Conservation (phyloP, 345 rosid species). For the Carallia pectinifolia region DNA sequence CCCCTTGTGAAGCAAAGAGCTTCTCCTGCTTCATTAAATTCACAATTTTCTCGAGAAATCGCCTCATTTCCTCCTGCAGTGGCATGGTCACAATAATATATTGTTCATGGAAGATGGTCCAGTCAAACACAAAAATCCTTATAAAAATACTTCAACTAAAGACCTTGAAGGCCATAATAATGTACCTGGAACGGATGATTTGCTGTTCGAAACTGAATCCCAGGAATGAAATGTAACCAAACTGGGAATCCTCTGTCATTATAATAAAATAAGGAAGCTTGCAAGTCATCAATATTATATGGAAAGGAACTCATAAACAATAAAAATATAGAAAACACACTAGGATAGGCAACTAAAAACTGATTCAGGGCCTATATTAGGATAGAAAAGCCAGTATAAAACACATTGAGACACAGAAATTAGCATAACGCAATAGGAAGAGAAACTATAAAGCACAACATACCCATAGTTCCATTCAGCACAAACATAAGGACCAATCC, state of each 20-base stretch:
- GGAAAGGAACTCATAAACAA: not conserved
- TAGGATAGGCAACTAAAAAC: not conserved
- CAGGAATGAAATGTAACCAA: slow-evolving; percentile 74
- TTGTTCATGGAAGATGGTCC: not conserved
- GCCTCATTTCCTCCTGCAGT: slow-evolving; percentile 47
- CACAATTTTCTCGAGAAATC: slow-evolving; percentile 51
- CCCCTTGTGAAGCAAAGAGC: slow-evolving; percentile 67
- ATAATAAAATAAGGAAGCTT: not conserved
- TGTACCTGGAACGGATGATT: slow-evolving; percentile 50
- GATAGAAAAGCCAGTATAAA: no score
- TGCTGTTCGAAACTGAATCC: slow-evolving; percentile 63
- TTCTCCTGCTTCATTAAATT: slow-evolving; percentile 51
- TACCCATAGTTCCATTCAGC: slow-evolving; percentile 81
- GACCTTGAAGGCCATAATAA: not conserved
- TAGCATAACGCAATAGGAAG: not conserved
- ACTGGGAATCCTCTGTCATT: slow-evolving; percentile 57
- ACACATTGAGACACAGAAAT: not conserved
- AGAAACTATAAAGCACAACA: slow-evolving; percentile 5
- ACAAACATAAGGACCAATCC: slow-evolving; percentile 76
- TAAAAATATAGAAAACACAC: not conserved
- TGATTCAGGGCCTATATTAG: not conserved
- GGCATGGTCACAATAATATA: not conserved
- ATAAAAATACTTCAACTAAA: no score
- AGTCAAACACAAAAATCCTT: not conserved
- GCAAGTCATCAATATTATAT: slow-evolving; percentile 1